Evolutionary conservation across 1,139 yeast genomes (phyloP), one percentile per base, ranked within the genome.

Genomic region (Protomyces inundatus): DNA sequence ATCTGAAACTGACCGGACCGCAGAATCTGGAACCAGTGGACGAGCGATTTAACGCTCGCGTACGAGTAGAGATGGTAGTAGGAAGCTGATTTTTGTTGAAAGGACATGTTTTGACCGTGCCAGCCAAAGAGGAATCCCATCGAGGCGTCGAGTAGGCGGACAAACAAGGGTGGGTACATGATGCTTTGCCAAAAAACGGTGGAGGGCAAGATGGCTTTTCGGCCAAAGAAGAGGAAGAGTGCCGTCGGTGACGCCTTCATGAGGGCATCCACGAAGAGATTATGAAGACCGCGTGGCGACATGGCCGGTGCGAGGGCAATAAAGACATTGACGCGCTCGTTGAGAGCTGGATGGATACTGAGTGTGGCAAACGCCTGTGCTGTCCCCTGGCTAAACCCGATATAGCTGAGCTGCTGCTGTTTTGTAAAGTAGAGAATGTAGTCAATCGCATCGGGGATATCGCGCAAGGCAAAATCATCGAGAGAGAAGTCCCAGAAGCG

Each of bases 11-110:
- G 82, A 53, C 84, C 84, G n/a, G 88, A 80, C 55, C 88, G 79
- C 68, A 91, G 87, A 65, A 91, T 90, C 75, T 91, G 98, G 73
- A 91, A 91, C 98, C 98, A 91, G 75, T 91, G 98, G 42, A 90
- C 97, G 57, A 90, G 93, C 33, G 89, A 84, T 74, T 91, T 91
- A 54, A 90, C 97, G 3, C 95, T 86, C 0, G 98, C 90, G 34
- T 95, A 88, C 1, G 96, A 88, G 76, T 90, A 91, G 62, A 91
- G 77, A 74, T 91, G 97, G 33, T 89, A 84, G 74, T 88, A 91
- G 46, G 90, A 82, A 37, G 88, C 82, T 62, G 85, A 75, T 72
- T 90, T 90, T 74, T 90, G 97, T 59, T 83, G 77, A 67, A 81
- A 79, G 37, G 84, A 76, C 68, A 91, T 91, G 74, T 91, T 88